These are phyloP conservation scores for Cutaneotrichosporon mucoides DNA, from an alignment of 1,284 basidiomycete genomes.

Conservation along the genomic window DNA sequence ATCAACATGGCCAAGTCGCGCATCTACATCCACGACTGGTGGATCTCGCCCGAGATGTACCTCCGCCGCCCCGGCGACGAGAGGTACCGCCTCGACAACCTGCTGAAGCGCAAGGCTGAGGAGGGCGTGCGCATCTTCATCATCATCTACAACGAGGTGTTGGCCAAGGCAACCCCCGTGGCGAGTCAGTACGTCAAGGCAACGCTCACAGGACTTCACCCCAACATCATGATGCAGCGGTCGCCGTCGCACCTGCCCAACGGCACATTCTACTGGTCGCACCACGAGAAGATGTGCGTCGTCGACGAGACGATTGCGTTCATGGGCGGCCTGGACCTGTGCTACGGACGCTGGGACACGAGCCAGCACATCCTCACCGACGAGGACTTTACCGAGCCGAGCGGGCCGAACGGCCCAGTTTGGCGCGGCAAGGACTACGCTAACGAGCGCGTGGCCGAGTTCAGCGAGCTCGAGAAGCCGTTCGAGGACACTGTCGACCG, in stretches of 20 bases:
- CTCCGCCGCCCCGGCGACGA: constrained; percentile 78
- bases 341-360: constrained; percentile 96
- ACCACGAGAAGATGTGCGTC: constrained; percentile 83
- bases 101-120: constrained; percentile 87
- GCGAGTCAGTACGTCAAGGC: constrained; percentile 91
- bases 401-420: constrained; percentile 62
- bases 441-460: constrained; percentile 85
- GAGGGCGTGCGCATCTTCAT: constrained; percentile 96
- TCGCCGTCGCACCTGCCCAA: constrained; percentile 97
- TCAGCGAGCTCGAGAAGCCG: constrained; percentile 82
- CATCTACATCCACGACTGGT: constrained; percentile 95
- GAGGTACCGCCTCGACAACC: constrained; percentile 79
- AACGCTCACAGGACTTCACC: constrained; percentile 75
- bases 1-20: constrained; percentile 83
- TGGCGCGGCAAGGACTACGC: constrained; percentile 75
- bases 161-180: constrained; percentile 87
- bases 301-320: constrained; percentile 76
- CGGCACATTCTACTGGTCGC: constrained; percentile 97
- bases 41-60: constrained; percentile 69
- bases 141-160: constrained; percentile 96
- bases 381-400: constrained; percentile 59
- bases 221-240: constrained; percentile 93
- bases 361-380: constrained; percentile 88
- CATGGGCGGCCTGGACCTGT: constrained; percentile 75
- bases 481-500: constrained; percentile 94